phyloP scores from a whole-genome alignment of 331 rosid species.

The Acacia pycnantha region DNA sequence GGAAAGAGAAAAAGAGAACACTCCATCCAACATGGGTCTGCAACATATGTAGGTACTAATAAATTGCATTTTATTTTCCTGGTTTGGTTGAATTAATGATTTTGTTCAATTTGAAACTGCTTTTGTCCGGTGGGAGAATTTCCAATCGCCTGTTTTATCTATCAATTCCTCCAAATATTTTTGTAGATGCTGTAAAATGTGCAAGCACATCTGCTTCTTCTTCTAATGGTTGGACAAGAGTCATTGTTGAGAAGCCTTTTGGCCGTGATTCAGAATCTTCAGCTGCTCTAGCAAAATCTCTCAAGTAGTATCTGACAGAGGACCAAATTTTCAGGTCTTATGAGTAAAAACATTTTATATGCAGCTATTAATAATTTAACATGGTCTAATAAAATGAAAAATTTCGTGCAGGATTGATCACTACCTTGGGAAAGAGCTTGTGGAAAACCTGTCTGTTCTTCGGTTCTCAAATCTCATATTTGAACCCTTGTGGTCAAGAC shows the following conservation, averaged over 20 bases:
- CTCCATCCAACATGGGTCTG: no score
- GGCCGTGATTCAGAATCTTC: constrained; percentile 94
- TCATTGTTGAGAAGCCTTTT: constrained; percentile 94
- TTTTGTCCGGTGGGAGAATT: constrained; percentile 66
- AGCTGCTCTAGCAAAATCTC: constrained; percentile 80
- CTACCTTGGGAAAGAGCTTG: constrained; percentile 92
- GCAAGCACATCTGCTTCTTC: constrained; percentile 84
- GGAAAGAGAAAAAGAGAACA: no score
- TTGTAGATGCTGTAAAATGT: constrained; percentile 77
- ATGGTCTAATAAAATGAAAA: constrained; percentile 1
- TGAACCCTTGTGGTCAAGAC: constrained; percentile 95
- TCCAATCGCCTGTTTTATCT: constrained; percentile 89
- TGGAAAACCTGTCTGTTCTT: constrained; percentile 88
- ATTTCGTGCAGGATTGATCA: constrained; percentile 73
- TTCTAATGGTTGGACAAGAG: constrained; percentile 89
- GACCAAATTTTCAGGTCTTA: constrained; percentile 86
- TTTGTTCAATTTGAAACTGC: constrained; percentile 32
- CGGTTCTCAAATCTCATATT: constrained; percentile 91
- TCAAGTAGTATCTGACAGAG: constrained; percentile 75
- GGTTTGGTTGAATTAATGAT: constrained; percentile 3
- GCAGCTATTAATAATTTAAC: constrained; percentile 13
- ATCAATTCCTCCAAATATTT: constrained; percentile 87
- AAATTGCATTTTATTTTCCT: background rate
- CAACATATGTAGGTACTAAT: constrained; percentile 15
- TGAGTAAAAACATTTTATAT: constrained; percentile 15